A percentile compares a stretch with the other conserved stretches of the same genome.
Evolutionary conservation across 257 asterid species (phyloP).

Genomic region (Petunia axillaris): DNA sequence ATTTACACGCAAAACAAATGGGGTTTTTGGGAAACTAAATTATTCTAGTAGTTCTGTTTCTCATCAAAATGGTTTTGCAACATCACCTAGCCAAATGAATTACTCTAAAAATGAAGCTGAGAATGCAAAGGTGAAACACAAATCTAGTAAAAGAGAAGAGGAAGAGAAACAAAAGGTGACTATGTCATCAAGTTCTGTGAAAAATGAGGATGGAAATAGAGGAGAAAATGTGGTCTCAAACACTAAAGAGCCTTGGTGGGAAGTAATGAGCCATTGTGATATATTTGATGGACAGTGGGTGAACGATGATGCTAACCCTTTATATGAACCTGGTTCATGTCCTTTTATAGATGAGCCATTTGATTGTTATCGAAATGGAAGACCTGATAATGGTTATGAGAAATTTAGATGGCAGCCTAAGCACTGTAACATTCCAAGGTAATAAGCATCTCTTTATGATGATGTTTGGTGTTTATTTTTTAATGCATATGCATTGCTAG

Average conservation of each 20-base stretch:
- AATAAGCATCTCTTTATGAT: not conserved
- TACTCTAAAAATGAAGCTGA: slow-evolving; percentile 1
- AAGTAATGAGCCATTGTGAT: slow-evolving; percentile 50
- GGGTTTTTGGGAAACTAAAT: not conserved
- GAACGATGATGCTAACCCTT: slow-evolving; percentile 68
- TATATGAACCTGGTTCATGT: slow-evolving; percentile 80
- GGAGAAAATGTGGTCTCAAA: no score
- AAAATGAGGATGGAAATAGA: not conserved
- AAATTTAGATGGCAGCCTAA: slow-evolving; percentile 89
- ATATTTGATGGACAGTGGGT: slow-evolving; percentile 84
- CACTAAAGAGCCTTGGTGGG: slow-evolving; percentile 16
- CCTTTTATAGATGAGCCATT: slow-evolving; percentile 79
- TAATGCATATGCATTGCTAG: not conserved
- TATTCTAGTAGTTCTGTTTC: slow-evolving; percentile 8
- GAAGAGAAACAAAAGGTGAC: not conserved
- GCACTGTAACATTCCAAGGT: slow-evolving; percentile 84
- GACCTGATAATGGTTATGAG: slow-evolving; percentile 65
- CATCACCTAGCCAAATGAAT: not conserved
- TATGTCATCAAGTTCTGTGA: not conserved
- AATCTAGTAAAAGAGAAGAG: not conserved
- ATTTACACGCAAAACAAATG: not conserved
- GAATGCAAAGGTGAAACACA: not conserved
- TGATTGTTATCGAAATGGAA: slow-evolving; percentile 75
- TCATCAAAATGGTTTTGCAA: not conserved
- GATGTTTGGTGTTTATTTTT: not conserved